Percentiles rank a stretch among this genome's conserved stretches.
Conservation (phyloP, 2,329 filamentous ascomycete genomes). For the Apiospora phragmitis region DNA sequence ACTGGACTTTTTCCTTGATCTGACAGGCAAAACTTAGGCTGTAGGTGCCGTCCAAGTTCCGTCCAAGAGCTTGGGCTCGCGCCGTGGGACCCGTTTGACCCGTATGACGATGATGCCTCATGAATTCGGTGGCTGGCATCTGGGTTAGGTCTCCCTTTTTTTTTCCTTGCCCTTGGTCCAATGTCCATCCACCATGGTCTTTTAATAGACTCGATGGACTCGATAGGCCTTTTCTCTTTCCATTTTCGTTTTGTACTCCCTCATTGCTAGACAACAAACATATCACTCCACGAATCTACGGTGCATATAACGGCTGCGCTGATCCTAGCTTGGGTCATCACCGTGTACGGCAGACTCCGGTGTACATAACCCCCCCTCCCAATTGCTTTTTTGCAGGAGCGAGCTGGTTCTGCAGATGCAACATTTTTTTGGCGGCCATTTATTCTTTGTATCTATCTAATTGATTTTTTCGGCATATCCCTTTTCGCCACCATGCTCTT, state of each 20-base stretch:
- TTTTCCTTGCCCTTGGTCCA: not conserved
- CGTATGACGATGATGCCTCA: conserved; percentile 7
- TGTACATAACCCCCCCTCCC: not conserved
- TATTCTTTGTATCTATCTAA: not conserved
- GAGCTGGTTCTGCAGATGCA: not conserved
- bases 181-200: not conserved
- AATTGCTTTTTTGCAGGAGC: not conserved
- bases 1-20: not conserved
- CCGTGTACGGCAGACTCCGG: not conserved
- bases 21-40: not conserved
- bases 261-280: not conserved
- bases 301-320: not conserved
- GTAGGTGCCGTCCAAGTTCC: not conserved
- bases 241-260: not conserved
- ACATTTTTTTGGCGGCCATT: not conserved
- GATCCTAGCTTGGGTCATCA: not conserved
- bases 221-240: not conserved
- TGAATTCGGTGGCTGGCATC: conserved; percentile 1
- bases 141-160: not conserved
- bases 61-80: not conserved
- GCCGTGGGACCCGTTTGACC: not conserved
- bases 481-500: conserved; percentile 7
- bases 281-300: not conserved
- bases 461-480: not conserved
- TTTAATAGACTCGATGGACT: conserved; percentile 5